These are phyloP conservation scores for Aspergillus sp. DNA, from an alignment of 2,329 filamentous ascomycete genomes.

Conservation along the genomic window DNA sequence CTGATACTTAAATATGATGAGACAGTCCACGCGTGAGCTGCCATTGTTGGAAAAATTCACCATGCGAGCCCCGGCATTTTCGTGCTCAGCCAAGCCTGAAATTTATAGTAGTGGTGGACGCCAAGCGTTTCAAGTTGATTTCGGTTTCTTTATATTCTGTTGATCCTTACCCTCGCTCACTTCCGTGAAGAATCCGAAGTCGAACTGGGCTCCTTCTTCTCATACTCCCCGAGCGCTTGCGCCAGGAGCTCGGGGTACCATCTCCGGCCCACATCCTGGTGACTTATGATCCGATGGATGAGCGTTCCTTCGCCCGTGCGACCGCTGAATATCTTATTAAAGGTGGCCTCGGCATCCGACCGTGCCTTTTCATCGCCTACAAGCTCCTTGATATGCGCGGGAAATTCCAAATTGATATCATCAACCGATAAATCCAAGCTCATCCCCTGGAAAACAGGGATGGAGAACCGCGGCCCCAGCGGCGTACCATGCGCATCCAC, in stretches of 20 bases:
- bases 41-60: slow-evolving; percentile 16
- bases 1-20: slow-evolving; percentile 4
- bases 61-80: neutral
- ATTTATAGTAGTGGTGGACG: neutral
- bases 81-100: slow-evolving; percentile 8
- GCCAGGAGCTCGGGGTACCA: slow-evolving; percentile 38
- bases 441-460: slow-evolving; percentile 39
- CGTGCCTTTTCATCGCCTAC: slow-evolving; percentile 33
- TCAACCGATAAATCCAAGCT: slow-evolving; percentile 33
- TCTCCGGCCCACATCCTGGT: slow-evolving; percentile 37
- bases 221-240: slow-evolving; percentile 28
- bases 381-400: slow-evolving; percentile 29
- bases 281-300: slow-evolving; percentile 37
- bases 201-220: neutral
- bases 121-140: slow-evolving; percentile 5
- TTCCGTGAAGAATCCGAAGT: neutral
- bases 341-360: slow-evolving; percentile 39
- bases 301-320: slow-evolving; percentile 36
- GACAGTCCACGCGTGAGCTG: neutral
- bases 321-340: slow-evolving; percentile 33
- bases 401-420: slow-evolving; percentile 30
- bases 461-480: slow-evolving; percentile 35
- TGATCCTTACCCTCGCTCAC: neutral
- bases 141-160: neutral
- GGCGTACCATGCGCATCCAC: slow-evolving; percentile 19